Base-by-base conservation (phyloP, 2,329 filamentous ascomycete genomes). In the Verticillium albo-atrum region DNA sequence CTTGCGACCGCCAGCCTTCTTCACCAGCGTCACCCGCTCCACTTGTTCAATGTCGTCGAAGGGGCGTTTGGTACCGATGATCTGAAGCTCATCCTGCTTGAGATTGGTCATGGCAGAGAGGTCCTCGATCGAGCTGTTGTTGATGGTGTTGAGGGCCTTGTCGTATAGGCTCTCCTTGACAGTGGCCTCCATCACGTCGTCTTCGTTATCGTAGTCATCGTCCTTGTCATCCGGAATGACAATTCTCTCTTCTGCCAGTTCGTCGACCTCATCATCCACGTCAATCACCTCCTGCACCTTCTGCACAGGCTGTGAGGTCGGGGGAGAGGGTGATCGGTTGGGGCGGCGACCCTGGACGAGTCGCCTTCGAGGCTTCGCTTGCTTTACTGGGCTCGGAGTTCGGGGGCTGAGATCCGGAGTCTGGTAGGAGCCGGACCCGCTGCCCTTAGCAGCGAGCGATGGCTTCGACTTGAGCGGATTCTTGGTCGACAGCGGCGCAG, bases 81-180 rank as follows among this genome's bases (percentile, higher is more conserved):
- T 74, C 51, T 88, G 81, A 1, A 93, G 87, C 54, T 88, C 81
- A 6, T 87, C 84, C 64, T 89, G 83, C 35, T 89, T 88, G 61
- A 90, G 86, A 32, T 87, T 88, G 0, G 91, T 91, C 62, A 97
- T 88, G 65, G 96, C 93, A 2, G 89, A 85, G 50, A 99, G 83
- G 60, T 94, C 91, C 35, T 88, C 83, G 10, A 85, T 77, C 5
- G 86, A 85, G 71, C 91, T 95, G 0, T 81, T 86, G 69, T 98
- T 98, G 73, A 99, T 87, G 68, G 92, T 96, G 7, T 87, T 82
- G 28, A 98, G 78, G 6, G 97, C 84, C 55, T 73, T 71, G 54
- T 74, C 71, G 42, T 71, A 71, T 42, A 72, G 72, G n/a, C 74
- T 69, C 5, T 62, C 63, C 26, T 65, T 62, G 12, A 63, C 58